These are phyloP conservation scores for Dothistroma septosporum DNA, from an alignment of 2,329 filamentous ascomycete genomes.

Conservation along the genomic window DNA sequence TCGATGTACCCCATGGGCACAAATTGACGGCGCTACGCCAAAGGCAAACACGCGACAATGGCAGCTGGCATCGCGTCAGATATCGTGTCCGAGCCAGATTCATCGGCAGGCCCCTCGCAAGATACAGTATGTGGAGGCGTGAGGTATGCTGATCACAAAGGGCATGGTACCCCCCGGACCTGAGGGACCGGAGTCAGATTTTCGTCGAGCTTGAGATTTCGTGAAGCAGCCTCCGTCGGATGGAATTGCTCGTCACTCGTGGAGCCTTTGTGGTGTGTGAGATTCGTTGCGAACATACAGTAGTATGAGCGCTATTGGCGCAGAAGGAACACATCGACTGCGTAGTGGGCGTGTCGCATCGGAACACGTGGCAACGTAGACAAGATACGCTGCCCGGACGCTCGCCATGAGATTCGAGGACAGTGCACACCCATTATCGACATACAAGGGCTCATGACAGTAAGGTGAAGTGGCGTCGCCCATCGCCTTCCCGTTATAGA, in stretches of 20 bases:
- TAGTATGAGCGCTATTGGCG: background rate
- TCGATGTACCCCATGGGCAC: background rate
- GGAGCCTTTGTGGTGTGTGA: no score
- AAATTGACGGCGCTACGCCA: background rate
- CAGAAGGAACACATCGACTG: background rate
- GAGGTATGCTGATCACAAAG: background rate
- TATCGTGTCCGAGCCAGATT: no score
- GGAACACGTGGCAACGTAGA: background rate
- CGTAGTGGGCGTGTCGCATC: background rate
- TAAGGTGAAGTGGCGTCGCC: no score
- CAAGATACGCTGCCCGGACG: background rate
- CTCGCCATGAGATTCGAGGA: background rate
- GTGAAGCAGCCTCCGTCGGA: background rate
- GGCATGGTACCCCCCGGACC: background rate
- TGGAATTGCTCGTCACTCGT: background rate
- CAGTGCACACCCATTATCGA: background rate
- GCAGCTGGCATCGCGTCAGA: background rate
- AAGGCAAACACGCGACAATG: background rate
- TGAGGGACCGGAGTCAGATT: background rate
- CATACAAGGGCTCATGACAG: no score
- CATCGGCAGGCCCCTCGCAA: background rate
- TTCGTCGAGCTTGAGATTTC: background rate
- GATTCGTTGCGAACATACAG: background rate
- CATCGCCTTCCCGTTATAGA: no score
- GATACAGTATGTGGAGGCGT: background rate